These are phyloP conservation scores for Eucalyptus dawsonii DNA, from an alignment of 345 rosid species.

Conservation along the genomic window DNA sequence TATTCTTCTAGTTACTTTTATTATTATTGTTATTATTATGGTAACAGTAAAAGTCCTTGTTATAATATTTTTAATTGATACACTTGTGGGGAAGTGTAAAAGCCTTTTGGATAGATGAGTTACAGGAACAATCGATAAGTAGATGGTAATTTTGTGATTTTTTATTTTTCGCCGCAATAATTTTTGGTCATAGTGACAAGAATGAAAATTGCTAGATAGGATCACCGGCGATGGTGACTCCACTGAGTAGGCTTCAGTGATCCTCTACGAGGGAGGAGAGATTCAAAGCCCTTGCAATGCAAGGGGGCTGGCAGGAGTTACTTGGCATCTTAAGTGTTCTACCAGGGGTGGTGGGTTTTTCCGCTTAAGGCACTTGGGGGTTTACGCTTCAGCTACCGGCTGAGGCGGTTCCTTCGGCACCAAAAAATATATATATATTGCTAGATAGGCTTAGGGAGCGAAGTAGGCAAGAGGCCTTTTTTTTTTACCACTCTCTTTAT, in stretches of 20 bases:
- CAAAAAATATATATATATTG: neutral
- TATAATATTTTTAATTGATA: neutral
- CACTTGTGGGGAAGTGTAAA: neutral
- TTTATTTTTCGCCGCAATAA: neutral
- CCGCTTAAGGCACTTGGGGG: no score
- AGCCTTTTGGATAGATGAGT: neutral
- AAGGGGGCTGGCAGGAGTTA: no score
- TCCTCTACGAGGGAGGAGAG: no score
- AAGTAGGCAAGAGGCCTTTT: neutral
- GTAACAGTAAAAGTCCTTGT: neutral
- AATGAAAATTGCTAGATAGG: neutral
- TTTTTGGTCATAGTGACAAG: neutral
- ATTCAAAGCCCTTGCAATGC: no score
- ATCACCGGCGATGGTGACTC: no score
- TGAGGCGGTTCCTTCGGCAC: no score
- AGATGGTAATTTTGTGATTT: neutral
- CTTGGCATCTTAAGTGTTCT: no score
- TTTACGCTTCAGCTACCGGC: rapidly evolving
- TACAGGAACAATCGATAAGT: neutral
- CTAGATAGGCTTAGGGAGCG: neutral
- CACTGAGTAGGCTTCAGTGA: no score
- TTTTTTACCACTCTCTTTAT: neutral
- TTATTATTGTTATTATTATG: neutral
- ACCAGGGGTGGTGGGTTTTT: no score
- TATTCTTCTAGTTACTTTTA: neutral